These are phyloP conservation scores for Fusarium sp. DNA, from an alignment of 2,329 filamentous ascomycete genomes.

Conservation along the genomic window DNA sequence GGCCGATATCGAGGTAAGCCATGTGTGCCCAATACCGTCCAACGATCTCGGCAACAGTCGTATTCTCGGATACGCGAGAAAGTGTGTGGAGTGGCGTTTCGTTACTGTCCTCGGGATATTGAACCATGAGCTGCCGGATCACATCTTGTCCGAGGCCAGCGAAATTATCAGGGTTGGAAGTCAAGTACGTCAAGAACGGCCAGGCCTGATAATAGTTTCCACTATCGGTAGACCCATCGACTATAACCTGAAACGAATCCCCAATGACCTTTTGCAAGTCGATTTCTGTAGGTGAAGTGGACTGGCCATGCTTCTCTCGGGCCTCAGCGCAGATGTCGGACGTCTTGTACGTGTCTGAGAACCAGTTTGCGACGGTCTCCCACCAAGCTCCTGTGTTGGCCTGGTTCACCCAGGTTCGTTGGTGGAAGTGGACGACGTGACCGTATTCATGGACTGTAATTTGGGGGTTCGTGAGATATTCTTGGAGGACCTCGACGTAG, in stretches of 20 bases:
- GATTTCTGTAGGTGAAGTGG: neutral
- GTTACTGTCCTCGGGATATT: neutral
- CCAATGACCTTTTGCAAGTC: neutral
- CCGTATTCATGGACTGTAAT: neutral
- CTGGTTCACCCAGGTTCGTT: neutral
- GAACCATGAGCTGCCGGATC: neutral
- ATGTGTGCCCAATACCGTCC: neutral
- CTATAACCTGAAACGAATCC: neutral
- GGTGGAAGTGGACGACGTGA: neutral
- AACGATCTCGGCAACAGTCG: neutral
- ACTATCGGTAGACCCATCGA: neutral
- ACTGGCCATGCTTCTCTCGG: neutral
- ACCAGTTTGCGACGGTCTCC: neutral
- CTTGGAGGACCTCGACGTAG: neutral
- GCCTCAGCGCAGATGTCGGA: neutral
- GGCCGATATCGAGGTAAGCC: neutral
- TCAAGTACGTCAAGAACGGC: neutral
- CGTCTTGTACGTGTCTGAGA: neutral
- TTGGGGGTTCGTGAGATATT: neutral
- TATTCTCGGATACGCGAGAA: neutral
- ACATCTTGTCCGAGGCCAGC: neutral
- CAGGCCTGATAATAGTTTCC: neutral
- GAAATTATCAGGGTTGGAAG: neutral
- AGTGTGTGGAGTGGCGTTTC: neutral
- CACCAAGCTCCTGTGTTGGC: conserved; percentile 2